Percentiles rank a stretch among this genome's conserved stretches.
phyloP scores from a whole-genome alignment of 2,329 filamentous ascomycete genomes.

The Torrubiellomyces zombiae region DNA sequence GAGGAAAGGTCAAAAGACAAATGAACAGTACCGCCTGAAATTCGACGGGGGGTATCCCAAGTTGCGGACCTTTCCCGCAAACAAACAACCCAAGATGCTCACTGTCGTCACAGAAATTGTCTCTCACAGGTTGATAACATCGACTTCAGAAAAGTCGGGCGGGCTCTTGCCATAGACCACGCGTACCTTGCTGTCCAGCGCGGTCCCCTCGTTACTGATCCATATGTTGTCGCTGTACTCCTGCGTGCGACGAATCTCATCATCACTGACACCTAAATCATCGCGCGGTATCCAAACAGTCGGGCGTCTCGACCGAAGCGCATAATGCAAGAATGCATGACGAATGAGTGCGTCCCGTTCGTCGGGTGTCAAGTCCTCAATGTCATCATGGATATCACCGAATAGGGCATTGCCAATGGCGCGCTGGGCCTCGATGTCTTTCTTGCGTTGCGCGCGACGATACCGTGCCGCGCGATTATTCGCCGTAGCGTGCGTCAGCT shows the following conservation, averaged over 20 bases:
- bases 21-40: no score
- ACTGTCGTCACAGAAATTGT: no score
- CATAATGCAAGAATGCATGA: conserved; percentile 81
- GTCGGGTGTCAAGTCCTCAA: conserved; percentile 83
- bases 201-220: conserved; percentile 88
- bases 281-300: conserved; percentile 91
- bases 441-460: conserved; percentile 29
- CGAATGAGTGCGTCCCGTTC: conserved; percentile 74
- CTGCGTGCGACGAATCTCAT: conserved; percentile 69
- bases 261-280: conserved; percentile 76
- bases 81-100: no score
- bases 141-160: conserved; percentile 77
- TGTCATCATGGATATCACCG: conserved; percentile 75
- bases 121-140: conserved; percentile 64
- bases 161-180: conserved; percentile 76
- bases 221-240: conserved; percentile 66
- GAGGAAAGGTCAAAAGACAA: no score
- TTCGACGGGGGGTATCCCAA: no score
- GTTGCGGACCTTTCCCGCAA: no score
- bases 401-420: conserved; percentile 69
- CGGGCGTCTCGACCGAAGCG: conserved; percentile 67
- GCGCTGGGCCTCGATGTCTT: conserved; percentile 56
- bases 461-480: conserved; percentile 27
- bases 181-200: conserved; percentile 65
- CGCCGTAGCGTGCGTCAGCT: conserved; percentile 19